These are phyloP conservation scores for Anastatica hierochuntica DNA, from an alignment of 345 rosid species.

Conservation along the genomic window DNA sequence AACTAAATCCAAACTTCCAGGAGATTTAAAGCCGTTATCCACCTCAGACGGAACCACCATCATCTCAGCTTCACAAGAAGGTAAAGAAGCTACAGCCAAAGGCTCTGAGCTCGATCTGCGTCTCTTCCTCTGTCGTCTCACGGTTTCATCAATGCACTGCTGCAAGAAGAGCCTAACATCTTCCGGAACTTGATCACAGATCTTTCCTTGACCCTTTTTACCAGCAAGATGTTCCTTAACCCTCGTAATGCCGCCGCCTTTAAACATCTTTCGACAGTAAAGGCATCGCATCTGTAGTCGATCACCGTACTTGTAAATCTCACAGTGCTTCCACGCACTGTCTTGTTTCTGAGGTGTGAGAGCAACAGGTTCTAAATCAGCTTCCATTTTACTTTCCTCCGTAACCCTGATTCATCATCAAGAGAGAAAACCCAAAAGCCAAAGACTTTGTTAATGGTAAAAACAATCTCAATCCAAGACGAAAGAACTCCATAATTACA, in stretches of 20 bases:
- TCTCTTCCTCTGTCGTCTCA: slow-evolving; percentile 60
- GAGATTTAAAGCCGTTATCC: slow-evolving; percentile 17
- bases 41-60: slow-evolving; percentile 31
- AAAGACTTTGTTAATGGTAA: no score
- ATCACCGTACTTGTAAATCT: slow-evolving; percentile 62
- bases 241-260: slow-evolving; percentile 95
- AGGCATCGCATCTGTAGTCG: slow-evolving; percentile 64
- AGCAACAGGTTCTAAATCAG: slow-evolving; percentile 48
- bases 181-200: slow-evolving; percentile 55
- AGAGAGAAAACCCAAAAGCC: no score
- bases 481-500: no score
- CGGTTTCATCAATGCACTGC: slow-evolving; percentile 62
- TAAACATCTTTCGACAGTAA: slow-evolving; percentile 70
- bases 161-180: slow-evolving; percentile 56
- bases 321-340: slow-evolving; percentile 93
- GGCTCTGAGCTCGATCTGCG: slow-evolving; percentile 43
- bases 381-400: no score
- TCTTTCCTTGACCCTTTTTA: slow-evolving; percentile 75
- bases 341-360: slow-evolving; percentile 77
- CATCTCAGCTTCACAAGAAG: slow-evolving; percentile 30
- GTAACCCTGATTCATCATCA: no score
- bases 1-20: slow-evolving; percentile 11
- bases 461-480: no score
- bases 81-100: slow-evolving; percentile 32
- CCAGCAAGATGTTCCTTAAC: slow-evolving; percentile 93